Percentiles rank a stretch among this genome's conserved stretches.
Evolutionary conservation across 805 yeast genomes (phyloP).

Genomic region (Myxozyma kluyveri): DNA sequence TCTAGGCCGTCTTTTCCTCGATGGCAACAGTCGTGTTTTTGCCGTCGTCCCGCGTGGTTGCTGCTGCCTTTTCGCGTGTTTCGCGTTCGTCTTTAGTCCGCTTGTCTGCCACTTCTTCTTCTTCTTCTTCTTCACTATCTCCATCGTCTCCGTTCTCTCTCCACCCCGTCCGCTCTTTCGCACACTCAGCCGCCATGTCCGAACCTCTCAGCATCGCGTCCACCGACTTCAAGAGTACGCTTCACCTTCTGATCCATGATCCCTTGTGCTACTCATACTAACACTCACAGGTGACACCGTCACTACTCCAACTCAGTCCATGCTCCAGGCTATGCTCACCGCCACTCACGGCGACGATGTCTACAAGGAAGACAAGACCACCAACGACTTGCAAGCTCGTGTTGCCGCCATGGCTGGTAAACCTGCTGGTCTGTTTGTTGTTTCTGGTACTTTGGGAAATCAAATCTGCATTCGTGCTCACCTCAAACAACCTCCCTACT

Average conservation of each 20-base stretch:
- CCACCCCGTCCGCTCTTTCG: not conserved
- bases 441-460: conserved; percentile 86
- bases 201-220: conserved; percentile 19
- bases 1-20: no score
- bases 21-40: no score
- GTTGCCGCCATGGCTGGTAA: conserved; percentile 72
- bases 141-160: not conserved
- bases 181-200: not conserved
- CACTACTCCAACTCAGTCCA: conserved; percentile 76
- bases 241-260: not conserved
- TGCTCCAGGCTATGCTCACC: conserved; percentile 58
- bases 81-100: no score
- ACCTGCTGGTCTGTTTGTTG: conserved; percentile 77
- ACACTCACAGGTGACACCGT: conserved; percentile 59
- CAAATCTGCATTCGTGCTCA: conserved; percentile 80
- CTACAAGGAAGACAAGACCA: conserved; percentile 77
- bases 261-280: not conserved
- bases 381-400: conserved; percentile 58
- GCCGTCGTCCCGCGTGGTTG: no score
- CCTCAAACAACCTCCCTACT: conserved; percentile 75
- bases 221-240: conserved; percentile 24
- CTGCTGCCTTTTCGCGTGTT: not conserved
- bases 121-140: not conserved
- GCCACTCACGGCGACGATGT: conserved; percentile 83
- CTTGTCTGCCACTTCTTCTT: not conserved